phyloP scores from a whole-genome alignment of 176 grass and related monocot genomes.

The Olyra latifolia region DNA sequence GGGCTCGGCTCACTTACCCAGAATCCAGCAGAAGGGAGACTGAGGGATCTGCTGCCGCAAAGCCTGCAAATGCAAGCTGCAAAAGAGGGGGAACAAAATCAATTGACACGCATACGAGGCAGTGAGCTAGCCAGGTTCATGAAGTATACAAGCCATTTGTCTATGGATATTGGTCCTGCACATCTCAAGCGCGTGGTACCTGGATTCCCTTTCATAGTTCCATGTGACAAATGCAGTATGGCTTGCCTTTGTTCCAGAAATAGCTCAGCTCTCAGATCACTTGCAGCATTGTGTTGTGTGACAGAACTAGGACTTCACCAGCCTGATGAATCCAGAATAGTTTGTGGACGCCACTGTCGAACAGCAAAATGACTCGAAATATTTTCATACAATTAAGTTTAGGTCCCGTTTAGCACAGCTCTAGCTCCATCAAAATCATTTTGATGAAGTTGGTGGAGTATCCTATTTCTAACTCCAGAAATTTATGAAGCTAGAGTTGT shows the following conservation, averaged over 20 bases:
- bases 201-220: background rate
- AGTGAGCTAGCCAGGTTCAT: conserved; percentile 9
- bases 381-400: background rate
- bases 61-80: conserved; percentile 22
- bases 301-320: background rate
- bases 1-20: conserved; percentile 67
- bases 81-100: background rate
- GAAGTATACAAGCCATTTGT: background rate
- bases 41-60: conserved; percentile 21
- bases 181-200: conserved; percentile 4
- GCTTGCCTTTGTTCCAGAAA: background rate
- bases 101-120: background rate
- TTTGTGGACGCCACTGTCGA: background rate
- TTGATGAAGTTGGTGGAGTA: too few species aligned
- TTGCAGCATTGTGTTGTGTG: background rate
- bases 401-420: too few species aligned
- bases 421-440: too few species aligned
- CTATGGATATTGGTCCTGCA: background rate
- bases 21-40: conserved; percentile 46
- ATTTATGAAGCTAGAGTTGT: too few species aligned
- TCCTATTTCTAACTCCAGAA: too few species aligned
- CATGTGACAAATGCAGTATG: conserved; percentile 15
- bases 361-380: background rate
- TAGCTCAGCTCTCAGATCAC: background rate
- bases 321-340: background rate